Conservation (phyloP, 75 land plant species). For the Cupressus sempervirens region DNA sequence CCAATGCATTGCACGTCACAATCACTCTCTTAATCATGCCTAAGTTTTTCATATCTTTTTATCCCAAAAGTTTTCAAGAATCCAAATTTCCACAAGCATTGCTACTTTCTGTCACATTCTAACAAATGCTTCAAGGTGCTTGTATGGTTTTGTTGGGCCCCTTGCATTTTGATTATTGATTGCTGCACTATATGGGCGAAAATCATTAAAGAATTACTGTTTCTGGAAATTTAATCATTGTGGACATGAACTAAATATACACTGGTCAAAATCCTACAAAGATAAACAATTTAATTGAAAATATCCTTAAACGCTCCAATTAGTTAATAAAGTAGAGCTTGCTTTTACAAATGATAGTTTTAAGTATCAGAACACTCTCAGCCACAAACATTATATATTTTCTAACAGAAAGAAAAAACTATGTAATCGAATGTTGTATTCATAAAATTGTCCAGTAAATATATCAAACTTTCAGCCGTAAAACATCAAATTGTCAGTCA, state of each 20-base stretch:
- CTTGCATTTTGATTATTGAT: too few species aligned
- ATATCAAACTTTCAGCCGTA: background rate
- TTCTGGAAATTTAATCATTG: background rate
- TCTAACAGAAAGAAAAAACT: background rate
- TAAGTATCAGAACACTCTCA: background rate
- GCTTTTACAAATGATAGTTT: background rate
- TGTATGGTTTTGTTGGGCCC: too few species aligned
- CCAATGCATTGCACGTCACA: background rate
- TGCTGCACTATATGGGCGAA: background rate
- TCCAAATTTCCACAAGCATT: background rate
- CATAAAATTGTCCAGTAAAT: background rate
- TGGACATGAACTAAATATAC: background rate
- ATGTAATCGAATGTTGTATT: background rate
- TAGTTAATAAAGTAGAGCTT: background rate
- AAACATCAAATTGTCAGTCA: too few species aligned
- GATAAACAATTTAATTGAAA: background rate
- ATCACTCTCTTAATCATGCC: background rate
- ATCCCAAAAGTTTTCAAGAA: background rate
- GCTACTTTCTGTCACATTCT: background rate
- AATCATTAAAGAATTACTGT: background rate
- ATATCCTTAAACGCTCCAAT: background rate
- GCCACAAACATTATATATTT: background rate
- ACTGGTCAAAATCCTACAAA: background rate
- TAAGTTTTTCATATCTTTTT: background rate
- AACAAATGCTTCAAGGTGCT: background rate